phyloP scores from a whole-genome alignment of 129 eudicot genomes.

The Smallanthus sonchifolius region DNA sequence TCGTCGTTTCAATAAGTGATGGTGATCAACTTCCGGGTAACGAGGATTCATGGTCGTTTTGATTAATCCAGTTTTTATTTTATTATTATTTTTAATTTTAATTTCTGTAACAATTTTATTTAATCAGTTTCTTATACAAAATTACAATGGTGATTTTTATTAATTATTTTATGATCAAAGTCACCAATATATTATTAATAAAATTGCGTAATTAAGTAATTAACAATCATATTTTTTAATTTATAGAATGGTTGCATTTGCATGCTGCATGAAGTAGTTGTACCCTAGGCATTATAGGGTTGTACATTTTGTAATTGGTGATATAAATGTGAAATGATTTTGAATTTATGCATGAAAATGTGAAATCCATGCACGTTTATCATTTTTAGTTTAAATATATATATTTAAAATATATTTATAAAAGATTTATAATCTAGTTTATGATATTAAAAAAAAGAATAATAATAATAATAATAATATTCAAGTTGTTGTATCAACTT shows the following conservation, averaged over 20 bases:
- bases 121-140: background rate
- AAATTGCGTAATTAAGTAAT: background rate
- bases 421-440: background rate
- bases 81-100: background rate
- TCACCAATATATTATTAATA: conserved; percentile 1
- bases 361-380: conserved; percentile 20
- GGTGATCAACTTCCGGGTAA: conserved; percentile 38
- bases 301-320: background rate
- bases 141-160: conserved; percentile 6
- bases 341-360: conserved; percentile 2
- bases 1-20: conserved; percentile 21
- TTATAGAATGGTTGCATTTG: background rate
- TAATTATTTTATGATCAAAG: conserved; percentile 22
- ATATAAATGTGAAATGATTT: background rate
- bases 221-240: background rate
- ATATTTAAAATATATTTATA: background rate
- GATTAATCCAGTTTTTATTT: conserved; percentile 22
- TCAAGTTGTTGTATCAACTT: conserved; percentile 7
- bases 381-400: background rate
- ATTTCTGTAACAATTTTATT: conserved; percentile 15
- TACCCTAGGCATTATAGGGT: background rate
- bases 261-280: background rate
- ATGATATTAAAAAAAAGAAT: background rate
- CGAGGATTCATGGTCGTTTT: conserved; percentile 53
- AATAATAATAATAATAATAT: background rate